These are phyloP conservation scores for Suhomyces kilbournensis DNA, from an alignment of 805 yeast species.

Conservation along the genomic window DNA sequence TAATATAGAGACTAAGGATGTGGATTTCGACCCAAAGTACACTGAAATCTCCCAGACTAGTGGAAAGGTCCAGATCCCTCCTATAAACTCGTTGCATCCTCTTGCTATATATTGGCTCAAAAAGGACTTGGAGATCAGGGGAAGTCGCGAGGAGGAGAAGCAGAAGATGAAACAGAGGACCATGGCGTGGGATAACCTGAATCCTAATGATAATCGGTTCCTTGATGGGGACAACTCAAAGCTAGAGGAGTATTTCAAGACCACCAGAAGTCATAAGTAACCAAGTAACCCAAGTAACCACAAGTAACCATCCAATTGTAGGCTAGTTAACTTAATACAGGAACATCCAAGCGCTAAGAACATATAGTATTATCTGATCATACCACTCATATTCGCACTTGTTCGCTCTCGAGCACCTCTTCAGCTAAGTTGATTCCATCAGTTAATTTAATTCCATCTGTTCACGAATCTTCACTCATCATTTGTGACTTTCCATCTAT, in stretches of 20 bases:
- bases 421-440: too few relatives aligned
- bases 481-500: too few relatives aligned
- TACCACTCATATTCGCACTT: too few relatives aligned
- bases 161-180: slow-evolving; percentile 39
- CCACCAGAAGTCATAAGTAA: slow-evolving; percentile 38
- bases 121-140: slow-evolving; percentile 52
- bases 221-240: slow-evolving; percentile 46
- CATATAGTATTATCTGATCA: too few relatives aligned
- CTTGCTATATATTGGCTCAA: slow-evolving; percentile 67
- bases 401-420: too few relatives aligned
- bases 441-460: too few relatives aligned
- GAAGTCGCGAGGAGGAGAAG: slow-evolving; percentile 48
- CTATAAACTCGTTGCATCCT: slow-evolving; percentile 63
- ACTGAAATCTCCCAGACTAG: slow-evolving; percentile 19
- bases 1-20: slow-evolving; percentile 28
- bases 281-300: too few relatives aligned
- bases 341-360: too few relatives aligned
- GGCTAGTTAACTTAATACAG: too few relatives aligned
- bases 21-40: slow-evolving; percentile 29
- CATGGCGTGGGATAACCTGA: slow-evolving; percentile 53
- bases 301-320: too few relatives aligned
- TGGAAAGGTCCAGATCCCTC: slow-evolving; percentile 33
- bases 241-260: slow-evolving; percentile 48
- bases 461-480: too few relatives aligned
- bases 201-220: slow-evolving; percentile 29